Evolutionary conservation across 495 filamentous ascomycete genomes (phyloP).

Genomic region (Podospora australis): DNA sequence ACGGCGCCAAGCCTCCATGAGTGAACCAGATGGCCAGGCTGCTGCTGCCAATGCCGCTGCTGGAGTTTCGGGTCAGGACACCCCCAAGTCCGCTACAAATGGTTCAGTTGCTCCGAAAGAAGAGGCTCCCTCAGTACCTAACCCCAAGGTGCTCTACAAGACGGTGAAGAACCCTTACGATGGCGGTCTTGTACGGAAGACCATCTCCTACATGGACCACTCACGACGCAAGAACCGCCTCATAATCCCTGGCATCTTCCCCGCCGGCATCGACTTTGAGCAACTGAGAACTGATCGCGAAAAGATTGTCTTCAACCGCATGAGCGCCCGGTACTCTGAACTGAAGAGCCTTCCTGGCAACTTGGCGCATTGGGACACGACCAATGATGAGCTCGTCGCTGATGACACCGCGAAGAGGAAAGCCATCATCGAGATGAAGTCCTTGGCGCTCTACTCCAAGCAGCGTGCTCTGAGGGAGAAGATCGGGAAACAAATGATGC

Average conservation of each 20-base stretch:
- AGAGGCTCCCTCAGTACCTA: conserved; percentile 21
- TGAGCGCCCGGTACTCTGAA: conserved; percentile 73
- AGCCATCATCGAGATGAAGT: conserved; percentile 89
- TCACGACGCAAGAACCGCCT: conserved; percentile 60
- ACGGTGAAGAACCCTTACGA: conserved; percentile 63
- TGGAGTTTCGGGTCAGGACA: conserved; percentile 46
- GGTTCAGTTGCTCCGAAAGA: conserved; percentile 23
- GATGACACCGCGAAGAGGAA: conserved; percentile 83
- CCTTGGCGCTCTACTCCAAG: conserved; percentile 72
- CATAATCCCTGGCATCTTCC: conserved; percentile 80
- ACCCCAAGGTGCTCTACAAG: conserved; percentile 40
- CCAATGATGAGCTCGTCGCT: conserved; percentile 59
- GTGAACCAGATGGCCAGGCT: conserved; percentile 42
- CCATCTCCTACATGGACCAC: conserved; percentile 76
- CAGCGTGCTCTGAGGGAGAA: conserved; percentile 79
- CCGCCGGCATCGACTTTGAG: conserved; percentile 78
- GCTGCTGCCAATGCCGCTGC: conserved; percentile 41
- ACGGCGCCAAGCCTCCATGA: conserved; percentile 50
- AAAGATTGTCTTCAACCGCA: conserved; percentile 80
- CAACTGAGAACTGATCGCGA: conserved; percentile 78
- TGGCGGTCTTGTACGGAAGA: conserved; percentile 41
- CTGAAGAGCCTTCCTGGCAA: conserved; percentile 77
- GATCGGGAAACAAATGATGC: conserved; percentile 81
- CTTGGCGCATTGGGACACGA: conserved; percentile 75
- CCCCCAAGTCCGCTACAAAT: conserved; percentile 30